phyloP scores from a whole-genome alignment of 2,329 filamentous ascomycete species.

The Zasmidium citrigriseum region DNA sequence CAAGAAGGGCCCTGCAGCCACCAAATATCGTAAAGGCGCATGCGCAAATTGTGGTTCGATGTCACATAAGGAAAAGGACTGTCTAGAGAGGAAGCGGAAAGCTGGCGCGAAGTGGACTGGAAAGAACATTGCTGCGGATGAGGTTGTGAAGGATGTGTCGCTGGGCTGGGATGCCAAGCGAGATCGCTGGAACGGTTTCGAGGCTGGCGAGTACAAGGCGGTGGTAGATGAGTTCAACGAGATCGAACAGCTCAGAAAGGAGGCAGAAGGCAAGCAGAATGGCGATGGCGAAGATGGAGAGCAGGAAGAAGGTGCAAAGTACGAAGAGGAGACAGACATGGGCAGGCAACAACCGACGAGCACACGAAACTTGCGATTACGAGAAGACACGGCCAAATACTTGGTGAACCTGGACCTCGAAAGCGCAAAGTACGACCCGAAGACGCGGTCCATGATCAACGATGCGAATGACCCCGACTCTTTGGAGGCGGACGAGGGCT shows the following conservation, averaged over 20 bases:
- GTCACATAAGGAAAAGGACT: conserved; percentile 95
- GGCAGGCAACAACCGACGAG: conserved; percentile 88
- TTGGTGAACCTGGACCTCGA: conserved; percentile 92
- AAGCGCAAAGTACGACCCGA: conserved; percentile 96
- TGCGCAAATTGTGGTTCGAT: conserved; percentile 98
- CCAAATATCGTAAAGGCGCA: conserved; percentile 95
- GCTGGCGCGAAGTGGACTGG: conserved; percentile 91
- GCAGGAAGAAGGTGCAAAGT: conserved; percentile 62
- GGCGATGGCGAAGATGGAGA: conserved; percentile 40
- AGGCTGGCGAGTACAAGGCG: conserved; percentile 77
- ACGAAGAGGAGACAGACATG: conserved; percentile 96
- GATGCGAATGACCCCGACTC: conserved; percentile 78
- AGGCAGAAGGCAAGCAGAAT: conserved; percentile 44
- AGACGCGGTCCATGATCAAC: conserved; percentile 74
- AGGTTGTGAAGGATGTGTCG: conserved; percentile 79
- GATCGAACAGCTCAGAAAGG: conserved; percentile 70
- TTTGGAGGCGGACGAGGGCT: conserved; percentile 89
- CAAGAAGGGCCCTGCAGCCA: conserved; percentile 81
- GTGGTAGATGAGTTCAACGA: conserved; percentile 91
- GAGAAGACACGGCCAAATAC: conserved; percentile 97
- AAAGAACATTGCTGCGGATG: conserved; percentile 89
- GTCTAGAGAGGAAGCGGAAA: conserved; percentile 82
- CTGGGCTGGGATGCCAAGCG: conserved; percentile 96
- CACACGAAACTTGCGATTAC: conserved; percentile 83
- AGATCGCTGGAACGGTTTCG: conserved; percentile 98